Evolutionary conservation across 805 yeast species (phyloP).

Genomic region (Candida orba): DNA sequence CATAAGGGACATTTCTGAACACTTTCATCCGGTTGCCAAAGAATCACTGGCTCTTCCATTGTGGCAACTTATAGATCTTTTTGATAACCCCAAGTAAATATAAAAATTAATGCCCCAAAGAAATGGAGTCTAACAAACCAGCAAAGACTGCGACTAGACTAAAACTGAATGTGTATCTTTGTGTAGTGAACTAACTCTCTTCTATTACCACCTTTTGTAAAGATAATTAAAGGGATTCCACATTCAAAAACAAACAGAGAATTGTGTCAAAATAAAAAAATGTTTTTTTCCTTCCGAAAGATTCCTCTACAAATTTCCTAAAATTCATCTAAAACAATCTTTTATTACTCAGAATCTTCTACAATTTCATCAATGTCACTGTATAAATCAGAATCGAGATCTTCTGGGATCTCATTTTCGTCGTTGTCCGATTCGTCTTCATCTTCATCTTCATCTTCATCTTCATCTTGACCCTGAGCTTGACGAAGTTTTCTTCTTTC

Average conservation of each 20-base stretch:
- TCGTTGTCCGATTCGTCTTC: no score
- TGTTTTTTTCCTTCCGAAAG: no score
- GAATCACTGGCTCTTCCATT: neutral
- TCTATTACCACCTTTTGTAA: no score
- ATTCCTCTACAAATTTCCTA: neutral
- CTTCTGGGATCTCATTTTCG: constrained; percentile 38
- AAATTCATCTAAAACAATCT: no score
- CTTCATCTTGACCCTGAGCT: constrained; percentile 25
- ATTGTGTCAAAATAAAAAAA: no score
- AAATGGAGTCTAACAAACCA: neutral
- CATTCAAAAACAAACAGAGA: no score
- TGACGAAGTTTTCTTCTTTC: constrained; percentile 56
- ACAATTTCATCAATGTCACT: constrained; percentile 34
- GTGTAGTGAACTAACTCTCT: no score
- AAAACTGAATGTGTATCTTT: no score
- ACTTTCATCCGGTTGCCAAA: constrained; percentile 68
- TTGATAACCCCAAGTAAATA: neutral
- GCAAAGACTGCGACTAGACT: no score
- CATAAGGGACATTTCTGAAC: constrained; percentile 52
- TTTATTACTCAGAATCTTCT: constrained; percentile 20
- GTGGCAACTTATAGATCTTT: neutral
- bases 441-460: constrained; percentile 30
- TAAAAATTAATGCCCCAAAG: neutral
- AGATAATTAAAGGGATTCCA: no score
- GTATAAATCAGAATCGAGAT: constrained; percentile 39